Conservation (phyloP, 495 filamentous ascomycete species). For the Daldinia concentrica region DNA sequence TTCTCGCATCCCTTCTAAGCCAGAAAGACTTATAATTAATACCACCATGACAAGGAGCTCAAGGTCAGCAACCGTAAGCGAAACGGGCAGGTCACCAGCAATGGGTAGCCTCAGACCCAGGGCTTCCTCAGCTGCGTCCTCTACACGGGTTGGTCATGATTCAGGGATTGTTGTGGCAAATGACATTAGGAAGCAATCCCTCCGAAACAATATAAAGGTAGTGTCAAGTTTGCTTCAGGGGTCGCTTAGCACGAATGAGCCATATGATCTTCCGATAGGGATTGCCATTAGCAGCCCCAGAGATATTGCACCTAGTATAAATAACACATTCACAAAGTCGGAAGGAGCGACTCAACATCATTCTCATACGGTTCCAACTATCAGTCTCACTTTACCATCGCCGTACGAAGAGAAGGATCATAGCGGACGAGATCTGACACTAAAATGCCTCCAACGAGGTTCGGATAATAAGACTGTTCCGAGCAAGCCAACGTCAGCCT, state of each 20-base stretch:
- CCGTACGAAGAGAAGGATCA: background rate
- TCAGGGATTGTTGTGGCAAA: background rate
- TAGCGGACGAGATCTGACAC: background rate
- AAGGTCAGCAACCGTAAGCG: background rate
- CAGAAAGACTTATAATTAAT: background rate
- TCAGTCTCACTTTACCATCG: background rate
- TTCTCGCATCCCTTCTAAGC: background rate
- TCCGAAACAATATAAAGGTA: background rate
- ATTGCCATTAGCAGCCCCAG: background rate
- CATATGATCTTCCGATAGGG: background rate
- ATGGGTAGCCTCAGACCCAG: background rate
- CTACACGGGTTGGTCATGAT: background rate
- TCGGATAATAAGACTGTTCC: background rate
- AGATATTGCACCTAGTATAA: background rate
- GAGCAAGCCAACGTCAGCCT: background rate
- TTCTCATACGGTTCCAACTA: background rate
- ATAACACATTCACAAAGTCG: background rate
- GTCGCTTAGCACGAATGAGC: background rate
- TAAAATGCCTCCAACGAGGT: background rate
- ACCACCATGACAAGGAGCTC: background rate
- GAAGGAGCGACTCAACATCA: background rate
- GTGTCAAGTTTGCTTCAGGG: background rate
- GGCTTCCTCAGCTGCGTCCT: constrained; percentile 3
- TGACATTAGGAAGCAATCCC: background rate
- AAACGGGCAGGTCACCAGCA: background rate